Conservation (phyloP, 2,329 filamentous ascomycete species). For the Ilyonectria robusta region DNA sequence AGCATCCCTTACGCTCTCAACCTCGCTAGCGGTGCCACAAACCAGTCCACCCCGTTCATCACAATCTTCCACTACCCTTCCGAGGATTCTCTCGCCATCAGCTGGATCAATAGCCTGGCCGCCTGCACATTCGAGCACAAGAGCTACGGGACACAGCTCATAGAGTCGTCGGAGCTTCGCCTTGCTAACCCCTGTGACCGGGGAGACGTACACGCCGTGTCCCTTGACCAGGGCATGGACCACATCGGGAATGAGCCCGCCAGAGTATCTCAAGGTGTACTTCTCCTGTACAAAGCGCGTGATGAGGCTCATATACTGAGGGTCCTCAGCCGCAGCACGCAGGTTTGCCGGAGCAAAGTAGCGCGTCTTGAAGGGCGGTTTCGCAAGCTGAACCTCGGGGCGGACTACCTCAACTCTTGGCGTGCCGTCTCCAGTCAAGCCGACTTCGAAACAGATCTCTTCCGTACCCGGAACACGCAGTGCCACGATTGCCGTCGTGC, state of each 20-base stretch:
- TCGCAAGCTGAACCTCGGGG: conserved; percentile 54
- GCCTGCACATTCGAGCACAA: conserved; percentile 72
- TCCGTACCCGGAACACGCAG: conserved; percentile 60
- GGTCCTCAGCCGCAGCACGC: conserved; percentile 67
- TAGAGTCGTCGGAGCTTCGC: conserved; percentile 73
- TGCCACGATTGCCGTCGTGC: conserved; percentile 69
- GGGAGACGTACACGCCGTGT: conserved; percentile 73
- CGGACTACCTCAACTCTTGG: conserved; percentile 58
- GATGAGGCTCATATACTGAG: conserved; percentile 64
- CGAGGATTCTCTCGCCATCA: conserved; percentile 59
- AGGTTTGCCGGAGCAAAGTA: conserved; percentile 76
- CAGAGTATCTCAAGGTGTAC: conserved; percentile 73
- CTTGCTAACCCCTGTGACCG: conserved; percentile 64
- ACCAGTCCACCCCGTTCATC: conserved; percentile 66
- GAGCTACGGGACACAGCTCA: conserved; percentile 71
- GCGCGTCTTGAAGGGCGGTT: conserved; percentile 60
- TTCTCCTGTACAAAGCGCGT: conserved; percentile 63
- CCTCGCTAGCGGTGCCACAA: conserved; percentile 66
- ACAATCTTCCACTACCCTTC: conserved; percentile 54
- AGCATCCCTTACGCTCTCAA: conserved; percentile 53
- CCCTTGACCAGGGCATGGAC: conserved; percentile 73
- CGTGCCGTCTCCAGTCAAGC: conserved; percentile 50
- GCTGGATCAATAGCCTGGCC: conserved; percentile 68
- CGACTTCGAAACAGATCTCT: conserved; percentile 67
- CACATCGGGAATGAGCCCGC: conserved; percentile 73